Conservation (phyloP, 1,139 yeast species). For the Pneumocystis jirovecii region DNA sequence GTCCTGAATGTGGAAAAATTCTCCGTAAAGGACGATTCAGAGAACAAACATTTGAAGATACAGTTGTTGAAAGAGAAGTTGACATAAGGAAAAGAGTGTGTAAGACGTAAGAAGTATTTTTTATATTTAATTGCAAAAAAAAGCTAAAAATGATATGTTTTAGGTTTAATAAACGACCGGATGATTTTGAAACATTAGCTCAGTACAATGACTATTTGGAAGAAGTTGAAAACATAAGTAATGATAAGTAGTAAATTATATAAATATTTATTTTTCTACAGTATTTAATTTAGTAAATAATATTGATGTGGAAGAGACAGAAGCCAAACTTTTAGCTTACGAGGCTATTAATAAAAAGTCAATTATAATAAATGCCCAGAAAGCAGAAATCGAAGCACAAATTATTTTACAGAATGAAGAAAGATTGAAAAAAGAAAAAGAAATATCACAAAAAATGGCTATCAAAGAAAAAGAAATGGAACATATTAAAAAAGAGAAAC, state of each 20-base stretch:
- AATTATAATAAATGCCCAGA: constrained; percentile 59
- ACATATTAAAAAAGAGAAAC: constrained; percentile 29
- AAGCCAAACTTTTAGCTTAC: constrained; percentile 50
- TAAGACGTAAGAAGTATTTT: constrained; percentile 28
- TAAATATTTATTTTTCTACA: not conserved
- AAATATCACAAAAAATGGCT: constrained; percentile 24
- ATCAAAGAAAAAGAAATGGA: constrained; percentile 25
- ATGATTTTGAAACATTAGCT: constrained; percentile 47
- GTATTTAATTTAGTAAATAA: constrained; percentile 59
- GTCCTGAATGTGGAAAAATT: constrained; percentile 80
- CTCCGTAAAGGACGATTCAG: constrained; percentile 79
- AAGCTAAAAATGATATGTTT: not conserved
- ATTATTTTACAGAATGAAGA: constrained; percentile 59
- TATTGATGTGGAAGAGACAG: constrained; percentile 58
- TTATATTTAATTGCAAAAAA: not conserved
- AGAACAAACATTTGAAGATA: constrained; percentile 81
- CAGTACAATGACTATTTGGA: constrained; percentile 69
- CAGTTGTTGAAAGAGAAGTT: constrained; percentile 76
- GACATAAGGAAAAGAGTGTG: constrained; percentile 72
- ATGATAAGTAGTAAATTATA: not conserved
- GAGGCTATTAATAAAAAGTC: constrained; percentile 62
- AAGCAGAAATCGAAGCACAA: constrained; percentile 48
- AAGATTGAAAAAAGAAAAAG: constrained; percentile 34
- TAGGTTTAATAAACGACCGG: constrained; percentile 60
- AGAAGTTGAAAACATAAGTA: constrained; percentile 54